Percentiles rank a stretch among this genome's conserved stretches.
Evolutionary conservation across 139 green algal species (phyloP).

Genomic region (Chlorella vulgaris): DNA sequence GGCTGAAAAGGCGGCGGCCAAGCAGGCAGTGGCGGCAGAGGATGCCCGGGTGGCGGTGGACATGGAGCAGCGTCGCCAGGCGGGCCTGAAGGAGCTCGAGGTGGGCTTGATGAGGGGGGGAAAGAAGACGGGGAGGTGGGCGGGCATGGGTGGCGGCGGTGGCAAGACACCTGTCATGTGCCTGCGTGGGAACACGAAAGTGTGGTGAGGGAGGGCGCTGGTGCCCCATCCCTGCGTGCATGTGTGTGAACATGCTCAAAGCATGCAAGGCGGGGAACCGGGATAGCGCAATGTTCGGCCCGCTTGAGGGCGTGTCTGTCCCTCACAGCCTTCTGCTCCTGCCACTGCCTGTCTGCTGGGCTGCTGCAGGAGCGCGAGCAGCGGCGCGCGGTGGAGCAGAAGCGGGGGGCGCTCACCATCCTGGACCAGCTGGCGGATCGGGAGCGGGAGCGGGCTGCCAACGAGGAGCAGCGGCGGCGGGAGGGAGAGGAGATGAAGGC

Average conservation of each 20-base stretch:
- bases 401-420: conserved; percentile 7
- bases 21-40: background rate
- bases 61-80: conserved; percentile 26
- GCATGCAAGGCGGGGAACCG: too few relatives aligned
- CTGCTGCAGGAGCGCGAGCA: conserved; percentile 29
- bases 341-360: background rate
- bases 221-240: too few relatives aligned
- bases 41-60: conserved; percentile 15
- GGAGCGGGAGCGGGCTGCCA: background rate
- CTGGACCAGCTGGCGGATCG: conserved; percentile 39
- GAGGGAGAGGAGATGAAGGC: conserved; percentile 36
- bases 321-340: too few relatives aligned
- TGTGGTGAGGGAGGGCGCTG: too few relatives aligned
- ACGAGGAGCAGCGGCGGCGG: background rate
- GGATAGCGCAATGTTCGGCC: too few relatives aligned
- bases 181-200: too few relatives aligned
- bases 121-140: too few relatives aligned
- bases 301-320: too few relatives aligned
- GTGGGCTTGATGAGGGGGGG: background rate
- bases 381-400: conserved; percentile 15
- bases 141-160: background rate
- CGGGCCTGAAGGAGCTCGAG: conserved; percentile 19
- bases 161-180: background rate
- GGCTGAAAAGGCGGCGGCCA: conserved; percentile 1
- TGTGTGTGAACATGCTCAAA: too few relatives aligned